Percentiles rank a stretch among this genome's conserved stretches.
phyloP scores from a whole-genome alignment of 2,329 filamentous ascomycete genomes.

The Pseudocercospora cruenta region DNA sequence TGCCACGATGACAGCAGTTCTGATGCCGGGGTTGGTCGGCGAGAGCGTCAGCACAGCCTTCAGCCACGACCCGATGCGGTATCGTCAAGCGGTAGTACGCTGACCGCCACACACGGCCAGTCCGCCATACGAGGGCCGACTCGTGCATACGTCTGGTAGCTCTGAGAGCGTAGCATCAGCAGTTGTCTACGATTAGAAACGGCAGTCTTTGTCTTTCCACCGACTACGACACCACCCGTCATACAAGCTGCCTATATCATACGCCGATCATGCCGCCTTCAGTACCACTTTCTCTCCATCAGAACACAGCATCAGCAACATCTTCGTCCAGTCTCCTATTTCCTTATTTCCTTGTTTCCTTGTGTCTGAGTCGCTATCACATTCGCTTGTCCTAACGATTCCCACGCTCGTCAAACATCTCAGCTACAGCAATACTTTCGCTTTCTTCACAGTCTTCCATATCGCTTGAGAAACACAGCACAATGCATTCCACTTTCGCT shows the following conservation, averaged over 20 bases:
- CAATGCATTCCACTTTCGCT: constrained; percentile 1
- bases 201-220: neutral
- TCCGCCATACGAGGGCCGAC: constrained; percentile 4
- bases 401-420: constrained; percentile 4
- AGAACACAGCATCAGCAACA: constrained; percentile 7
- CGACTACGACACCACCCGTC: neutral
- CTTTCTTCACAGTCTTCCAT: neutral
- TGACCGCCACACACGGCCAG: neutral
- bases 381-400: constrained; percentile 10
- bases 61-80: neutral
- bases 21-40: neutral
- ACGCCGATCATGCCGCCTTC: neutral
- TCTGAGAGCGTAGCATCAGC: constrained; percentile 6
- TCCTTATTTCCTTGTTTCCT: constrained; percentile 6
- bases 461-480: neutral
- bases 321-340: neutral
- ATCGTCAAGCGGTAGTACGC: constrained; percentile 7
- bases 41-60: constrained; percentile 3
- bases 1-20: neutral
- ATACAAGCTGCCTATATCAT: constrained; percentile 3
- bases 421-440: constrained; percentile 4
- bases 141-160: neutral
- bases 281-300: neutral
- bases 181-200: constrained; percentile 3
- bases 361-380: constrained; percentile 5